Percentiles rank a stretch among this genome's conserved stretches.
phyloP scores from a whole-genome alignment of 148 eudicot species.

The Rhododendron griersonianum region DNA sequence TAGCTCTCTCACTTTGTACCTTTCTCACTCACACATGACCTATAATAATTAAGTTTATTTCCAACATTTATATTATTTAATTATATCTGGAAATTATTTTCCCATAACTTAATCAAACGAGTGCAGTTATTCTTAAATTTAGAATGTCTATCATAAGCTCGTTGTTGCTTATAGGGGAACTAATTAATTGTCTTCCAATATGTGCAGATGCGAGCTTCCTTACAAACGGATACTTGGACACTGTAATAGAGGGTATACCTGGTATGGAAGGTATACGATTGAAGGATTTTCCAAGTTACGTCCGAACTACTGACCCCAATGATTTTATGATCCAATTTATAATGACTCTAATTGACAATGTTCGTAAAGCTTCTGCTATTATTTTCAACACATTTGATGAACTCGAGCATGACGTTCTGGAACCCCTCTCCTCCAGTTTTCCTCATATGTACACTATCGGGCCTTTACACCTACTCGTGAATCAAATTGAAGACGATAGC shows the following conservation, averaged over 20 bases:
- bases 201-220: constrained; percentile 5
- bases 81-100: neutral
- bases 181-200: neutral
- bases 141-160: neutral
- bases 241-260: constrained; percentile 1
- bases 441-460: constrained; percentile 1
- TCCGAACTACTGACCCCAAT: neutral
- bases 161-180: neutral
- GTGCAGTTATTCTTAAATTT: neutral
- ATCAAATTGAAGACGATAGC: neutral
- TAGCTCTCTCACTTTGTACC: no score
- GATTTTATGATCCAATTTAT: neutral
- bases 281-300: constrained; percentile 4
- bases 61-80: no score
- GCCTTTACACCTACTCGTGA: constrained; percentile 2
- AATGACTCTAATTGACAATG: neutral
- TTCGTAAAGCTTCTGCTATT: neutral
- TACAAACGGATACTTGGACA: constrained; percentile 11
- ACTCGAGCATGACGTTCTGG: neutral
- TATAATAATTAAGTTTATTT: no score
- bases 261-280: constrained; percentile 6
- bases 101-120: no score
- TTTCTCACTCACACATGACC: no score
- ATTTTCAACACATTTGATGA: neutral
- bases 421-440: neutral